Conservation (phyloP, 805 yeast genomes). For the Wickerhamomyces bisporus region DNA sequence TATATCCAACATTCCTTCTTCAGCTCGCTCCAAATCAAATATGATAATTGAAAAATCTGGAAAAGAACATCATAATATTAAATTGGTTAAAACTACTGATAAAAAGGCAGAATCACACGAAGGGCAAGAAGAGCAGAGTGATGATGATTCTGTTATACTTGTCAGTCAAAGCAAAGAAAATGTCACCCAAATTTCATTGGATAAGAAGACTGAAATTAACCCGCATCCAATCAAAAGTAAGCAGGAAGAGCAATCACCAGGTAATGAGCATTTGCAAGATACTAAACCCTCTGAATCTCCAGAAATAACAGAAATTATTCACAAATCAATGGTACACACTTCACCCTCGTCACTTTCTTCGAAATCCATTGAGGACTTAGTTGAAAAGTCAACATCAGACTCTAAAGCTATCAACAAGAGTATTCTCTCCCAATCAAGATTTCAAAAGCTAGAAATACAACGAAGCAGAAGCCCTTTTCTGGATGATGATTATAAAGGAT, state of each 20-base stretch:
- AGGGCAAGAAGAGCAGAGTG: conserved; percentile 5
- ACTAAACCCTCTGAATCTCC: conserved; percentile 1
- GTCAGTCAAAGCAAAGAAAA: conserved; percentile 19
- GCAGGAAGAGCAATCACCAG: no score
- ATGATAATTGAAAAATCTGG: no score
- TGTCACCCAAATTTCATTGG: background rate
- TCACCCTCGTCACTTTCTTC: no score
- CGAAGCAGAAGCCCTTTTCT: conserved; percentile 24
- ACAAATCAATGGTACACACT: no score
- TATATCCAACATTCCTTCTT: conserved; percentile 10
- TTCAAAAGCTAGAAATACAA: conserved; percentile 15
- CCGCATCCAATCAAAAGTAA: no score
- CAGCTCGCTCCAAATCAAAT: conserved; percentile 6
- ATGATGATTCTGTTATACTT: conserved; percentile 18
- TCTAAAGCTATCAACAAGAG: conserved; percentile 5
- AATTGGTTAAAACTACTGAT: no score
- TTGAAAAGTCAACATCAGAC: conserved; percentile 6
- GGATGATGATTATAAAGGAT: conserved; percentile 16
- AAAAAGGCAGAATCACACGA: background rate
- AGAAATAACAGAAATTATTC: conserved; percentile 7
- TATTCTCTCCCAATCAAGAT: conserved; percentile 14
- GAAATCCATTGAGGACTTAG: no score
- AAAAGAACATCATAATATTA: background rate
- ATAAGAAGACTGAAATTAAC: no score
- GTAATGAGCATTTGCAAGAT: no score